Conservation (phyloP, 2,329 filamentous ascomycete genomes). For the Alternaria viburni region DNA sequence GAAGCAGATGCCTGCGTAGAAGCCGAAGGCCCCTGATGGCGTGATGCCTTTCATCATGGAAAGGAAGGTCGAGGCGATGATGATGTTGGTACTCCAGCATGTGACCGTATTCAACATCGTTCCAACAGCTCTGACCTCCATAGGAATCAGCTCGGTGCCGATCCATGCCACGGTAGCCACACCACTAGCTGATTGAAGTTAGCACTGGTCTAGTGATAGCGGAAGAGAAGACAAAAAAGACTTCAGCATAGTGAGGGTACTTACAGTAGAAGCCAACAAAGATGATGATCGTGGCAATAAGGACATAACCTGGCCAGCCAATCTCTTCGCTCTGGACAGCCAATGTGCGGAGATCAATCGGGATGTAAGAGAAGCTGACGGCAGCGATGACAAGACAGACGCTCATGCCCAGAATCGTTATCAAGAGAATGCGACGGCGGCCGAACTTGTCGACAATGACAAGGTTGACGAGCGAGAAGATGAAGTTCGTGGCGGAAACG, state of each 20-base stretch:
- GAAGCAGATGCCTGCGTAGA: conserved; percentile 47
- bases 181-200: not conserved
- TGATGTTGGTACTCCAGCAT: conserved; percentile 45
- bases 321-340: conserved; percentile 38
- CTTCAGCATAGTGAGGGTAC: not conserved
- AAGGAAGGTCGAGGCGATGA: conserved; percentile 49
- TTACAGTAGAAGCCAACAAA: conserved; percentile 45
- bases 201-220: not conserved
- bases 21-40: conserved; percentile 47
- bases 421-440: conserved; percentile 67
- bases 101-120: conserved; percentile 45
- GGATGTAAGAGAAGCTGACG: conserved; percentile 71
- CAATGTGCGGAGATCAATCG: conserved; percentile 51
- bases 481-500: conserved; percentile 81
- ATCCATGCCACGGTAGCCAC: conserved; percentile 10
- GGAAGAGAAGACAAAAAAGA: not conserved
- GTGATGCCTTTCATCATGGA: conserved; percentile 50
- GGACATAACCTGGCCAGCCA: conserved; percentile 43
- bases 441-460: conserved; percentile 80
- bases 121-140: conserved; percentile 47
- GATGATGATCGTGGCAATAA: conserved; percentile 47
- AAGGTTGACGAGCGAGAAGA: conserved; percentile 78
- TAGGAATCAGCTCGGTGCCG: conserved; percentile 46
- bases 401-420: conserved; percentile 69
- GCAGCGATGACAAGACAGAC: conserved; percentile 74